Evolutionary conservation across 345 rosid genomes (phyloP).

Genomic region (Eucalyptus cloeziana): DNA sequence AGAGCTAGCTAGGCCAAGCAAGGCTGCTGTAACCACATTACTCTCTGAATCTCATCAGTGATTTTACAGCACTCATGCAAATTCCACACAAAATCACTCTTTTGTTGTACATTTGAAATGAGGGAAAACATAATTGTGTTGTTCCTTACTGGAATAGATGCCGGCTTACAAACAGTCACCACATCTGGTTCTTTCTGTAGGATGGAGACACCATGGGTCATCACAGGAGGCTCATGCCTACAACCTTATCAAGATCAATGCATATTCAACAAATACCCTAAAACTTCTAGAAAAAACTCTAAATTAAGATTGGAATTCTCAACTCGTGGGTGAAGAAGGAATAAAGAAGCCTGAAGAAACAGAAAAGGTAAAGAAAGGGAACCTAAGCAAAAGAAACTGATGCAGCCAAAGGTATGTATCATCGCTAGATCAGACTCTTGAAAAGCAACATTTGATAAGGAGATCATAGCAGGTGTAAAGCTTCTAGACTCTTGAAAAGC

Average conservation of each 20-base stretch:
- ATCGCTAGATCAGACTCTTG: neutral
- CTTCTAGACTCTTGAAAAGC: too few species aligned
- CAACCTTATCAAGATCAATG: constrained; percentile 20
- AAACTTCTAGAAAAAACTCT: neutral
- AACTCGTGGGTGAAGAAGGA: neutral
- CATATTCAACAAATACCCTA: neutral
- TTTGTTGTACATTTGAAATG: neutral
- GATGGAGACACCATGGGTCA: constrained; percentile 37
- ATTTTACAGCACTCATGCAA: neutral
- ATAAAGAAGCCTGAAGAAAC: neutral
- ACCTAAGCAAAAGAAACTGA: neutral
- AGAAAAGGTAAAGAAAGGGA: neutral
- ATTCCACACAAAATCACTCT: neutral
- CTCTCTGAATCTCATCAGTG: neutral
- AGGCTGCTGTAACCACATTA: neutral
- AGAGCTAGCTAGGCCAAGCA: neutral
- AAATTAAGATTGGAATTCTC: neutral
- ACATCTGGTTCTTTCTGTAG: constrained; percentile 68
- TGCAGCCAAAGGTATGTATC: neutral
- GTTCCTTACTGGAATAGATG: constrained; percentile 78
- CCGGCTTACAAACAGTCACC: constrained; percentile 60
- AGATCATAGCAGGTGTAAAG: too few species aligned
- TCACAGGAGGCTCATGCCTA: constrained; percentile 94
- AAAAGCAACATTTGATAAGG: too few species aligned
- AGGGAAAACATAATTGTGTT: neutral